Conservation (phyloP, 768 basidiomycete species). For the Solioccasus polychromus region DNA sequence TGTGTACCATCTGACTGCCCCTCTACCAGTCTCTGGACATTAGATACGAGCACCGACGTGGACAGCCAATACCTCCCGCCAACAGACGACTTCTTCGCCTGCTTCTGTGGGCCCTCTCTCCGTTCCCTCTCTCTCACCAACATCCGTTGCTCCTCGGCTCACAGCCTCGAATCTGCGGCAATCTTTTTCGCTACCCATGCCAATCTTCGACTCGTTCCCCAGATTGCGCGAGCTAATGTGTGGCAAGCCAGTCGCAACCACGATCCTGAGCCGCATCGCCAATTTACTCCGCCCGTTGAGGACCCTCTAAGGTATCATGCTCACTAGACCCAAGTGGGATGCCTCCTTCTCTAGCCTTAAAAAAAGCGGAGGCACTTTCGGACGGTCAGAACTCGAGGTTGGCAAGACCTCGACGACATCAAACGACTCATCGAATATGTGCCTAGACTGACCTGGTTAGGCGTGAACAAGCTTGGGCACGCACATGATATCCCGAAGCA, state of each 20-base stretch:
- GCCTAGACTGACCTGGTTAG: slow-evolving; percentile 52
- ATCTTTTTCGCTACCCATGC: slow-evolving; percentile 52
- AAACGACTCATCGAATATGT: slow-evolving; percentile 44
- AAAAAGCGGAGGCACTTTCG: slow-evolving; percentile 33
- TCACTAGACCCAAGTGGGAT: slow-evolving; percentile 37
- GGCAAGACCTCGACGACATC: slow-evolving; percentile 63
- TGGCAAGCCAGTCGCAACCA: slow-evolving; percentile 45
- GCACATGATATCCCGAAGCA: slow-evolving; percentile 3
- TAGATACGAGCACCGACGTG: slow-evolving; percentile 32
- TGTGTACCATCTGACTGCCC: background rate
- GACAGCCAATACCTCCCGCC: slow-evolving; percentile 33
- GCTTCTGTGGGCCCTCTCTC: slow-evolving; percentile 53
- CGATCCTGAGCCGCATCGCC: slow-evolving; percentile 47
- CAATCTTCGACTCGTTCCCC: slow-evolving; percentile 44
- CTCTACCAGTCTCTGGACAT: slow-evolving; percentile 16
- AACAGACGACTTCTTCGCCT: slow-evolving; percentile 55
- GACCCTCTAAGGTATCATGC: slow-evolving; percentile 51
- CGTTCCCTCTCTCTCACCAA: slow-evolving; percentile 53
- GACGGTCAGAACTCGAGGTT: slow-evolving; percentile 53
- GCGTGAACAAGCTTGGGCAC: slow-evolving; percentile 48
- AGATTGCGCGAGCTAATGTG: slow-evolving; percentile 46
- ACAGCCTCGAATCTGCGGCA: slow-evolving; percentile 39
- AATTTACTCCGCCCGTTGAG: slow-evolving; percentile 49
- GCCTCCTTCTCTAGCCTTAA: slow-evolving; percentile 44
- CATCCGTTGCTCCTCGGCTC: slow-evolving; percentile 44